Evolutionary conservation across 78 protist genomes (phyloP).

Genomic region (Anaeramoeba flamelloides): DNA sequence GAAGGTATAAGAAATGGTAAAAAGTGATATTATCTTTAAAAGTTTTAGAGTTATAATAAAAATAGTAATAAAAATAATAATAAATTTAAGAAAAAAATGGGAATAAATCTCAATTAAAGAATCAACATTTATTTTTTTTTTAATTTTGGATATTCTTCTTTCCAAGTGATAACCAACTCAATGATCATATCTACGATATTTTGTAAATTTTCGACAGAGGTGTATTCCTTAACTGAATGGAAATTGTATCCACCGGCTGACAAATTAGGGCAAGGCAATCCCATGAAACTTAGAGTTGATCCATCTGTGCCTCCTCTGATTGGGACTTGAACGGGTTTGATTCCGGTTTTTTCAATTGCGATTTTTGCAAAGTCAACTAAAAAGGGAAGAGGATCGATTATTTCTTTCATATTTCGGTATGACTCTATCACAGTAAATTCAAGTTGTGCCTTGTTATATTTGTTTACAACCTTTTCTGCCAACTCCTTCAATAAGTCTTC

Average conservation of each 20-base stretch:
- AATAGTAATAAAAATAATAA: too few relatives aligned
- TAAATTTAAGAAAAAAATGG: too few relatives aligned
- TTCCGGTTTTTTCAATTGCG: constrained; percentile 2
- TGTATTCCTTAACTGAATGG: too few relatives aligned
- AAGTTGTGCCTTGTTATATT: background rate
- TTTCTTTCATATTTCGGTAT: constrained; percentile 1
- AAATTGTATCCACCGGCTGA: background rate
- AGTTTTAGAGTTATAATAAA: too few relatives aligned
- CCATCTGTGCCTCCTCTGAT: constrained; percentile 10
- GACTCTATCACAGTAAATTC: background rate
- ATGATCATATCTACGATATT: too few relatives aligned
- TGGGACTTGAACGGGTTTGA: background rate
- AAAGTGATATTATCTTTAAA: too few relatives aligned
- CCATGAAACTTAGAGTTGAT: background rate
- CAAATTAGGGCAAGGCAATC: background rate
- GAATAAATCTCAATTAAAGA: too few relatives aligned
- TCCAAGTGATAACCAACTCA: too few relatives aligned
- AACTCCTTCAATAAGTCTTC: background rate
- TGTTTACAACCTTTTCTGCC: background rate
- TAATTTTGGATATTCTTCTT: too few relatives aligned
- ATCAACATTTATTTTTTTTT: too few relatives aligned
- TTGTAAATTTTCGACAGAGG: too few relatives aligned
- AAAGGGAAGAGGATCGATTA: background rate
- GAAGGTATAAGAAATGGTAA: too few relatives aligned
- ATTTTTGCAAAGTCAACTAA: background rate